Evolutionary conservation across 2,329 filamentous ascomycete genomes (phyloP).

Genomic region (Thermomyces lanuginosus): DNA sequence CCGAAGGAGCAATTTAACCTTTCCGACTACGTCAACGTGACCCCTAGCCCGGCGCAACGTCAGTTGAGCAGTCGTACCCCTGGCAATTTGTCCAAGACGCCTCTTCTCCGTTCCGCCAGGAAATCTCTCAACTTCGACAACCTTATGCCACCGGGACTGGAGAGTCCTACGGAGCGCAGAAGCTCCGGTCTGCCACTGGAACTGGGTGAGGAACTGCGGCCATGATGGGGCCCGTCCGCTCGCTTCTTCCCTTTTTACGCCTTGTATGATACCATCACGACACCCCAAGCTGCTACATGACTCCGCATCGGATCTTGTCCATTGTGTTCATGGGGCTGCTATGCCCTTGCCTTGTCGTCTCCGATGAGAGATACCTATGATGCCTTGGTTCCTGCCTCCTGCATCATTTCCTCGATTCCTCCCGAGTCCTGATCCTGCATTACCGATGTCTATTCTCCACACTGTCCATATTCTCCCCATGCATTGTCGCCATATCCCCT

Average conservation of each 20-base stretch:
- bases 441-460: too few relatives aligned
- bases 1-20: conserved; percentile 83
- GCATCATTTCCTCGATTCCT: too few relatives aligned
- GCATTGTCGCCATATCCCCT: too few relatives aligned
- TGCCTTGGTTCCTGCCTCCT: too few relatives aligned
- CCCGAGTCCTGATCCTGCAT: too few relatives aligned
- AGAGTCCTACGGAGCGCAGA: conserved; percentile 29
- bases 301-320: neutral
- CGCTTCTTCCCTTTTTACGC: conserved; percentile 2
- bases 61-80: conserved; percentile 51
- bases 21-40: conserved; percentile 93
- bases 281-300: conserved; percentile 3
- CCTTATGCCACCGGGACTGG: conserved; percentile 40
- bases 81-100: conserved; percentile 45
- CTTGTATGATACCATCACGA: conserved; percentile 6
- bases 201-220: conserved; percentile 47
- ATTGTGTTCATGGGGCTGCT: neutral
- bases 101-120: conserved; percentile 52
- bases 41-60: conserved; percentile 82
- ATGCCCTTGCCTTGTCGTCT: neutral
- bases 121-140: conserved; percentile 71
- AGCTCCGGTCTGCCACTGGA: conserved; percentile 45
- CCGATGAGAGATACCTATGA: too few relatives aligned
- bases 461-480: too few relatives aligned
- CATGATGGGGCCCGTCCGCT: conserved; percentile 16